A percentile compares a stretch with the other conserved stretches of the same genome.
These are phyloP conservation scores for Cadophora luteo-olivacea DNA, from an alignment of 2,329 filamentous ascomycete genomes.

Conservation along the genomic window DNA sequence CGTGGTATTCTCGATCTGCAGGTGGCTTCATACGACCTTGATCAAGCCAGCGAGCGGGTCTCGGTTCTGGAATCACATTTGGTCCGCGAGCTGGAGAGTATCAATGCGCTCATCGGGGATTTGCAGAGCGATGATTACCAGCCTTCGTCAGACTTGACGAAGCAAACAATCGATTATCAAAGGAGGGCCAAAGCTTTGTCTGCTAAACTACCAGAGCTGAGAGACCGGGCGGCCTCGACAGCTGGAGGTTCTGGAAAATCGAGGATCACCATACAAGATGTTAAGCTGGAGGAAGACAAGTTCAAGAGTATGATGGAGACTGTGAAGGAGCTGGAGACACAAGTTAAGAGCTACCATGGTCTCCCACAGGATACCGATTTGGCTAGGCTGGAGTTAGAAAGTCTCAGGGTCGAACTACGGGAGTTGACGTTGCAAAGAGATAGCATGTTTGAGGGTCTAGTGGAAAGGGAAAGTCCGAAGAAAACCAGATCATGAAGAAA, in stretches of 20 bases:
- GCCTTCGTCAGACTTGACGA: slow-evolving; percentile 63
- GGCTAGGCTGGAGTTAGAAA: slow-evolving; percentile 74
- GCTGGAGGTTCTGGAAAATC: slow-evolving; percentile 28
- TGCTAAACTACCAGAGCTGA: slow-evolving; percentile 71
- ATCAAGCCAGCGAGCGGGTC: slow-evolving; percentile 62
- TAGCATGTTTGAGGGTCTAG: slow-evolving; percentile 74
- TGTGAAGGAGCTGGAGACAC: slow-evolving; percentile 65
- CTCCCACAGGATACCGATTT: slow-evolving; percentile 74
- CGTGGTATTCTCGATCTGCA: slow-evolving; percentile 62
- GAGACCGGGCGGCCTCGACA: slow-evolving; percentile 57
- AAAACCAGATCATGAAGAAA: slow-evolving; percentile 45
- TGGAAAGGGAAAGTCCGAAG: slow-evolving; percentile 64
- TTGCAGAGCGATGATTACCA: slow-evolving; percentile 57
- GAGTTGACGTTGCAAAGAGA: slow-evolving; percentile 70
- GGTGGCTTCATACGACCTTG: slow-evolving; percentile 56
- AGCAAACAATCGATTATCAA: slow-evolving; percentile 76
- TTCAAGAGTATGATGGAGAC: slow-evolving; percentile 62
- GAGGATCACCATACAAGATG: slow-evolving; percentile 59
- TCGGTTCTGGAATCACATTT: slow-evolving; percentile 63
- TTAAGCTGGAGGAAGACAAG: slow-evolving; percentile 63
- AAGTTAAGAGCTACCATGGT: slow-evolving; percentile 71
- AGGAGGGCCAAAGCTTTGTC: slow-evolving; percentile 72
- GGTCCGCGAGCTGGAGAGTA: slow-evolving; percentile 54
- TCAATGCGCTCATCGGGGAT: slow-evolving; percentile 50
- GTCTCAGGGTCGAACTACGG: slow-evolving; percentile 68